phyloP scores from a whole-genome alignment of 1,284 basidiomycete species.

The Ceratobasidium sp. region DNA sequence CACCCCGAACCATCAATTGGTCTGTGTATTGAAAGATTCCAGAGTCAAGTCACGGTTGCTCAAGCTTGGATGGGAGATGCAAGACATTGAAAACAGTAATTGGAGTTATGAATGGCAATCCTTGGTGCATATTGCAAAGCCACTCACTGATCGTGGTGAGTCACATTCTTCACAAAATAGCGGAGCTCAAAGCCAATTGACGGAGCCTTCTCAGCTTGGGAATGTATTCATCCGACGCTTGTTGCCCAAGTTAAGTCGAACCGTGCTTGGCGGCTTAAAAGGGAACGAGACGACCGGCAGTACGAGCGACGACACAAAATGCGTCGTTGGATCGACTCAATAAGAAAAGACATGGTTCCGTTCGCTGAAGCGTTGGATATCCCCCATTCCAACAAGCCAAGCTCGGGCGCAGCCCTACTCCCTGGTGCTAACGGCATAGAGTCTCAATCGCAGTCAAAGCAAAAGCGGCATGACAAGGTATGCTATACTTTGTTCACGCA shows the following conservation, averaged over 20 bases:
- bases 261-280: not conserved
- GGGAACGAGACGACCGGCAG: slow-evolving; percentile 1
- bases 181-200: not conserved
- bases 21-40: not conserved
- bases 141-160: slow-evolving; percentile 14
- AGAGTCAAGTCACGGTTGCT: slow-evolving; percentile 31
- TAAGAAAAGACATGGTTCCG: not conserved
- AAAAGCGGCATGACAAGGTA: not conserved
- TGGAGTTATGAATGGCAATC: slow-evolving; percentile 16
- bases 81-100: not conserved
- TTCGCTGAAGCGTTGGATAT: slow-evolving; percentile 8
- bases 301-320: not conserved
- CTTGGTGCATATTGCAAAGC: slow-evolving; percentile 4
- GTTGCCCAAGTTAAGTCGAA: slow-evolving; percentile 15
- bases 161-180: not conserved
- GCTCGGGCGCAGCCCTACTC: not conserved
- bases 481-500: not conserved
- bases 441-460: not conserved
- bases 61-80: slow-evolving; percentile 24
- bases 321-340: not conserved
- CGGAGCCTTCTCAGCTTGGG: slow-evolving; percentile 3
- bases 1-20: not conserved
- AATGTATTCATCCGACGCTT: slow-evolving; percentile 15
- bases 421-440: not conserved
- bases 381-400: not conserved